These are phyloP conservation scores for Cercospora citrullina DNA, from an alignment of 2,329 filamentous ascomycete genomes.

Conservation along the genomic window DNA sequence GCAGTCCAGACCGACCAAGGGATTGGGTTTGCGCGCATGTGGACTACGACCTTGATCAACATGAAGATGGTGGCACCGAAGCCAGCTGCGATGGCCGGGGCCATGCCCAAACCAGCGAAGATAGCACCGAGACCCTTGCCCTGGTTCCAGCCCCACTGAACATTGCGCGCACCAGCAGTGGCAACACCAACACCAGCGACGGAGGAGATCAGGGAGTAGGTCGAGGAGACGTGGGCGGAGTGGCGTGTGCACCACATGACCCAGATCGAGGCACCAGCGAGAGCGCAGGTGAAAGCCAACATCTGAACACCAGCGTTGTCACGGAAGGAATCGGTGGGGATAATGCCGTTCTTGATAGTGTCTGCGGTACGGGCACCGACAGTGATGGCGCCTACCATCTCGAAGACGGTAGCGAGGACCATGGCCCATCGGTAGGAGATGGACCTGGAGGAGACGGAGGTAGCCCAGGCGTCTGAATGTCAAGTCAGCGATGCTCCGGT, in stretches of 20 bases:
- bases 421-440: conserved; percentile 55
- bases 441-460: conserved; percentile 53
- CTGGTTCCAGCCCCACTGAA: conserved; percentile 47
- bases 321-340: conserved; percentile 52
- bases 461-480: conserved; percentile 50
- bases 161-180: conserved; percentile 47
- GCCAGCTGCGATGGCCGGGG: conserved; percentile 49
- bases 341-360: conserved; percentile 62
- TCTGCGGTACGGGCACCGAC: conserved; percentile 58
- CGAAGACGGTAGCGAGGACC: conserved; percentile 52
- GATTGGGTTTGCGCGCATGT: conserved; percentile 52
- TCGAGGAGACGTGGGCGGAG: conserved; percentile 62
- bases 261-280: conserved; percentile 53
- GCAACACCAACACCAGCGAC: conserved; percentile 62
- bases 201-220: conserved; percentile 61
- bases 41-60: conserved; percentile 52
- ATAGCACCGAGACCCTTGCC: conserved; percentile 50
- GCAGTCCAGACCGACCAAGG: conserved; percentile 53
- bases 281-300: conserved; percentile 49
- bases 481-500: background rate
- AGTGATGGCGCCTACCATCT: conserved; percentile 56
- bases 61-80: conserved; percentile 54
- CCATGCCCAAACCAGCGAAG: conserved; percentile 49
- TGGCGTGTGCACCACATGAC: conserved; percentile 58
- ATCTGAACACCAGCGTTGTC: conserved; percentile 47